Percentiles rank a stretch among this genome's conserved stretches.
Conservation (phyloP, 805 yeast species). For the Starmerella scarabaei region DNA sequence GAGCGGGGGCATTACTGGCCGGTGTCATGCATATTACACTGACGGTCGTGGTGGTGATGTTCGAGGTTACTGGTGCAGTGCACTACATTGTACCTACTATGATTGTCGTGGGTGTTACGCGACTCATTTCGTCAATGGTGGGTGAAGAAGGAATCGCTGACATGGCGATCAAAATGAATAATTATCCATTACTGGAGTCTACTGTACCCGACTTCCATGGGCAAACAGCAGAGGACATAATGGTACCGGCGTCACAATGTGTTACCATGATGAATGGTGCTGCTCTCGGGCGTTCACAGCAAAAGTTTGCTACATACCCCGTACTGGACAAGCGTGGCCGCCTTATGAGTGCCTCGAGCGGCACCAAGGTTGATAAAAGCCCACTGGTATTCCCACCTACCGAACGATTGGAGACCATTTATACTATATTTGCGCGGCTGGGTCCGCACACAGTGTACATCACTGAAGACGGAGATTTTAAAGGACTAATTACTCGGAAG, state of each 20-base stretch:
- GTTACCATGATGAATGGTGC: slow-evolving; percentile 13
- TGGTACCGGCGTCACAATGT: slow-evolving; percentile 35
- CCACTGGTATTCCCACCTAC: slow-evolving; percentile 47
- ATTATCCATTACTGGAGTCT: slow-evolving; percentile 70
- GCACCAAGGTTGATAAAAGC: slow-evolving; percentile 25
- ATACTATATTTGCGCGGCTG: slow-evolving; percentile 57
- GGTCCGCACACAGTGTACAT: slow-evolving; percentile 71
- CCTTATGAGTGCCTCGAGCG: slow-evolving; percentile 26
- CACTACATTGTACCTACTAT: slow-evolving; percentile 86
- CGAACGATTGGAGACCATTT: slow-evolving; percentile 46
- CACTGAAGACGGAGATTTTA: slow-evolving; percentile 43
- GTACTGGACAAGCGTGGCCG: slow-evolving; percentile 25
- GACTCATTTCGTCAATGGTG: slow-evolving; percentile 59
- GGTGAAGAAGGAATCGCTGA: slow-evolving; percentile 90
- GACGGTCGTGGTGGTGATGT: slow-evolving; percentile 89
- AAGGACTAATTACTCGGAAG: slow-evolving; percentile 73
- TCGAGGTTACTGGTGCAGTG: slow-evolving; percentile 91
- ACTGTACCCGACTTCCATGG: slow-evolving; percentile 35
- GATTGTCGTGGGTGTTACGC: slow-evolving; percentile 87
- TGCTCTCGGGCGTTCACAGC: background rate
- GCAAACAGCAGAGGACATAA: slow-evolving; percentile 39
- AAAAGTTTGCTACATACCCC: slow-evolving; percentile 26
- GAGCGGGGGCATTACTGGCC: slow-evolving; percentile 89
- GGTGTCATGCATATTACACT: slow-evolving; percentile 90
- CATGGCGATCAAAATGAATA: slow-evolving; percentile 80